phyloP scores from a whole-genome alignment of 2,329 filamentous ascomycete genomes.

The Alternaria infectoria region DNA sequence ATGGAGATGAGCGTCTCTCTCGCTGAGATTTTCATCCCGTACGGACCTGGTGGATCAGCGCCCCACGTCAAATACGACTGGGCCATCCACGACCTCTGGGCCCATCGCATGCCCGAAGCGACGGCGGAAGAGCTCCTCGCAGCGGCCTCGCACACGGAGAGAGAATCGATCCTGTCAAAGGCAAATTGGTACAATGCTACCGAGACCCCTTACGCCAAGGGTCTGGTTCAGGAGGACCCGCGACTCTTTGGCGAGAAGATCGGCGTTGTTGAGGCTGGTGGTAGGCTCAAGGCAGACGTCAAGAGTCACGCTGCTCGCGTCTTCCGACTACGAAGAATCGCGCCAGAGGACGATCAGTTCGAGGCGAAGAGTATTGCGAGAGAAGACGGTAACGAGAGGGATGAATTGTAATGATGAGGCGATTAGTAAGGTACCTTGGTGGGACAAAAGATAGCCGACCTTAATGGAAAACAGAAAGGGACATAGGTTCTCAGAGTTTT shows the following conservation, averaged over 20 bases:
- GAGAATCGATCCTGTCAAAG: slow-evolving; percentile 20
- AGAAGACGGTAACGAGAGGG: slow-evolving; percentile 14
- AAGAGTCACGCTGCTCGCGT: slow-evolving; percentile 30
- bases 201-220: slow-evolving; percentile 25
- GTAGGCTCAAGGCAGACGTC: slow-evolving; percentile 21
- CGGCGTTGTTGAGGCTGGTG: slow-evolving; percentile 27
- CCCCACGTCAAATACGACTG: slow-evolving; percentile 31
- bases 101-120: slow-evolving; percentile 24
- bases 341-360: slow-evolving; percentile 26
- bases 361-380: slow-evolving; percentile 30
- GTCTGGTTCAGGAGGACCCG: slow-evolving; percentile 22
- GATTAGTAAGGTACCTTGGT: not conserved
- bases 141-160: slow-evolving; percentile 11
- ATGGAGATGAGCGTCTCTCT: slow-evolving; percentile 29
- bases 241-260: slow-evolving; percentile 33
- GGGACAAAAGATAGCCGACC: not conserved
- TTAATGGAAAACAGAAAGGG: not conserved
- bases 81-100: slow-evolving; percentile 34
- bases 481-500: not conserved
- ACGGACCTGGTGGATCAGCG: slow-evolving; percentile 31
- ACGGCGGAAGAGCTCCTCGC: slow-evolving; percentile 22
- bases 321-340: slow-evolving; percentile 24
- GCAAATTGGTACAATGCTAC: slow-evolving; percentile 33
- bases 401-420: slow-evolving; percentile 18
- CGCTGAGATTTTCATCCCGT: slow-evolving; percentile 31